Conservation (phyloP, 352 stramenopile species). For the Phytophthora crassamura region DNA sequence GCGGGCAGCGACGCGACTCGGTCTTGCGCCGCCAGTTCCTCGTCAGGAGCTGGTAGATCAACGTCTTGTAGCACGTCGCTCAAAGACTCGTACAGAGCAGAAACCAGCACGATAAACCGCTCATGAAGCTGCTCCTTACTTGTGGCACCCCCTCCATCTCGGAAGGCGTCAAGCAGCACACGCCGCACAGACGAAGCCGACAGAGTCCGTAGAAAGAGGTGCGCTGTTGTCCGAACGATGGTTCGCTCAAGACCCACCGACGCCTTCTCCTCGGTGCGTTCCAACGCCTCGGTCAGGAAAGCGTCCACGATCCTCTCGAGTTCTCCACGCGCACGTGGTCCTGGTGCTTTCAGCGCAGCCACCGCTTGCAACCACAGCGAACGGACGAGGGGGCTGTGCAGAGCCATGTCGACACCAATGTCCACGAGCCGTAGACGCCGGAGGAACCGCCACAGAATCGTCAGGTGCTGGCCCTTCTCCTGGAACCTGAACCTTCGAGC, state of each 20-base stretch:
- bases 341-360: not conserved
- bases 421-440: constrained; percentile 3
- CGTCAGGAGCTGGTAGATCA: constrained; percentile 3
- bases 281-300: constrained; percentile 17
- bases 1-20: constrained; percentile 2
- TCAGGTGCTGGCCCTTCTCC: constrained; percentile 21
- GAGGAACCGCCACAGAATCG: constrained; percentile 27
- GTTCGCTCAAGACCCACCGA: not conserved
- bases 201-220: constrained; percentile 27
- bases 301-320: too few species aligned
- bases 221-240: not conserved
- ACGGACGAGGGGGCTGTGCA: not conserved
- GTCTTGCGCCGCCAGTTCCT: not conserved
- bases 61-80: constrained; percentile 3
- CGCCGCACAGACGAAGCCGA: constrained; percentile 10
- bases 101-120: constrained; percentile 21
- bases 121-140: constrained; percentile 10
- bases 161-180: constrained; percentile 10
- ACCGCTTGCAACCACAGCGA: constrained; percentile 12
- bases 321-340: too few species aligned
- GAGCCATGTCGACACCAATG: not conserved
- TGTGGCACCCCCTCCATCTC: not conserved
- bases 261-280: not conserved
- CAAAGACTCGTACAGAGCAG: constrained; percentile 27
- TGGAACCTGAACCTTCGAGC: not conserved